phyloP scores from a whole-genome alignment of 345 rosid genomes.

The Camelina neglecta region DNA sequence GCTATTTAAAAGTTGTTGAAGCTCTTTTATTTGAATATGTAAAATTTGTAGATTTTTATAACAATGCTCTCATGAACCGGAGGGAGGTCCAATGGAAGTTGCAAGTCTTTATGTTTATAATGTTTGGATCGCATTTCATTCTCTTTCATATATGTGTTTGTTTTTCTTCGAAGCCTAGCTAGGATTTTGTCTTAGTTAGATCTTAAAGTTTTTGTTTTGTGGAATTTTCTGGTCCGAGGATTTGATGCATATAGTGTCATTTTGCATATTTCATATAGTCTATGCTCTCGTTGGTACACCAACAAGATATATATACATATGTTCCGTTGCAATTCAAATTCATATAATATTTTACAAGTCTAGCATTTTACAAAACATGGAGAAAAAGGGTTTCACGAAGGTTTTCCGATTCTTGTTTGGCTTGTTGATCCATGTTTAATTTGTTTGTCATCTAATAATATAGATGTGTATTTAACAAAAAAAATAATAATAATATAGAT shows the following conservation, averaged over 20 bases:
- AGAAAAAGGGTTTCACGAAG: no score
- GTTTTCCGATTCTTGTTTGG: background rate
- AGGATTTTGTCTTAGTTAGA: background rate
- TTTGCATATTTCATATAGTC: background rate
- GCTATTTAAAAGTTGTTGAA: slow-evolving; percentile 52
- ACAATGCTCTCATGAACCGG: slow-evolving; percentile 16
- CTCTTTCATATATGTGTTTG: background rate
- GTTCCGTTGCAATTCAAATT: no score
- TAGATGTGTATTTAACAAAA: no score
- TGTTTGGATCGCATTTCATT: background rate
- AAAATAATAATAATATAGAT: no score
- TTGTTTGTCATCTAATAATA: background rate
- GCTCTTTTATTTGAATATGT: slow-evolving; percentile 11
- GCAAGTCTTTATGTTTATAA: slow-evolving; percentile 18
- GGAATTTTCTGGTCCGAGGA: background rate
- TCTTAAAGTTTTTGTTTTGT: background rate
- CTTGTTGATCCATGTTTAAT: background rate
- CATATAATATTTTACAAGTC: no score
- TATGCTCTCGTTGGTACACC: no score
- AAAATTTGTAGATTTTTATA: slow-evolving; percentile 29
- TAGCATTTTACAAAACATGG: no score
- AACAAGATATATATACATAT: no score
- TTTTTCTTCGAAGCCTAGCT: no score
- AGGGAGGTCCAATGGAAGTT: slow-evolving; percentile 22
- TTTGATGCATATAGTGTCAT: background rate